Conservation (phyloP, 192 early-diverging fungal genomes). For the Backusella circina region DNA sequence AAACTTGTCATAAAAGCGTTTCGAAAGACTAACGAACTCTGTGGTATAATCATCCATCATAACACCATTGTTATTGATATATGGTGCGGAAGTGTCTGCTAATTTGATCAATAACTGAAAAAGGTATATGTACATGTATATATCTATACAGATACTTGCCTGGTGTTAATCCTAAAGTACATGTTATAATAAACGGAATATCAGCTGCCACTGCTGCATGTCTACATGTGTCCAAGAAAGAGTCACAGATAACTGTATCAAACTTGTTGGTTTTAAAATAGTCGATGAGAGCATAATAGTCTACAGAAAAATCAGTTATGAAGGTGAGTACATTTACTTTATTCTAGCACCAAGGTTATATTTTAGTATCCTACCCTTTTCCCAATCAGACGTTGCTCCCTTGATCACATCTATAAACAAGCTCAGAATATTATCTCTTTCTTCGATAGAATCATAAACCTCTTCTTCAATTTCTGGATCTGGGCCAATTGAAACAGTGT, state of each 20-base stretch:
- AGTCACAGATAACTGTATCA: constrained; percentile 16
- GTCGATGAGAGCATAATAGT: background rate
- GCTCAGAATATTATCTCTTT: background rate
- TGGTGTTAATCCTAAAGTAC: constrained; percentile 2
- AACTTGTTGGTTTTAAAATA: background rate
- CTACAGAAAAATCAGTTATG: background rate
- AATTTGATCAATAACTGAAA: background rate
- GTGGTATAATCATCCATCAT: constrained; percentile 1
- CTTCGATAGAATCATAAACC: background rate
- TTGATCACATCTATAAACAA: background rate
- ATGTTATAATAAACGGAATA: constrained; percentile 23
- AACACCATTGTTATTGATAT: constrained; percentile 1
- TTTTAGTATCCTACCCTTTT: background rate
- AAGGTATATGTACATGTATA: background rate
- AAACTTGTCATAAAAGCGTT: constrained; percentile 10
- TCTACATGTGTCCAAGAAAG: constrained; percentile 9
- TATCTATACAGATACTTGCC: constrained; percentile 10
- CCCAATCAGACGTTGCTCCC: background rate
- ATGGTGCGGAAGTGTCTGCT: constrained; percentile 12
- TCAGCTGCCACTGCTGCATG: constrained; percentile 2
- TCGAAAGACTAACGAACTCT: background rate
- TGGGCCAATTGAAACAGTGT: background rate
- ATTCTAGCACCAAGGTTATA: background rate
- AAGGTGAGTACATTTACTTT: background rate
- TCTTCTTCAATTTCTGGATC: background rate